Conservation (phyloP, 192 early-diverging fungal genomes). For the Coemansia sp. region DNA sequence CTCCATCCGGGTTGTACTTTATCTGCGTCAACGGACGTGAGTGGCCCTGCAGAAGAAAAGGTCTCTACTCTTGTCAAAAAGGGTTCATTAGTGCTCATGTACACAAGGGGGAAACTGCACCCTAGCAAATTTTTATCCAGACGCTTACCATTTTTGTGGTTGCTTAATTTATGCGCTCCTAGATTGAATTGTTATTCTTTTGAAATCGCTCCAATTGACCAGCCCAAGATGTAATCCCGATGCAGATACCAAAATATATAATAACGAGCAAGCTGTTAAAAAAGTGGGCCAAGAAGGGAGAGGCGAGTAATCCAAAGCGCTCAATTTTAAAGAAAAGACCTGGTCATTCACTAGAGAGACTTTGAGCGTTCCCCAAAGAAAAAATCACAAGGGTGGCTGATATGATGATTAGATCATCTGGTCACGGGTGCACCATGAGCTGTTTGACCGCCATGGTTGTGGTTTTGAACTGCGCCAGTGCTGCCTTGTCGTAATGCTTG, state of each 20-base stretch:
- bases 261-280: neutral
- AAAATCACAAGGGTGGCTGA: neutral
- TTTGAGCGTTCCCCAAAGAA: neutral
- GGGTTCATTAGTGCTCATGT: too few species aligned
- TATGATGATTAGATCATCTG: neutral
- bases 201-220: neutral
- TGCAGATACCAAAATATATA: constrained; percentile 1
- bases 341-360: neutral
- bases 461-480: constrained; percentile 49
- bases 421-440: constrained; percentile 26
- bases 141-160: constrained; percentile 1
- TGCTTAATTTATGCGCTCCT: neutral
- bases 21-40: constrained; percentile 94
- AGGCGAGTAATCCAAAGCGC: neutral
- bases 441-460: constrained; percentile 45
- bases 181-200: neutral
- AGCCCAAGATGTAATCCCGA: neutral
- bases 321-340: neutral
- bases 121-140: too few species aligned
- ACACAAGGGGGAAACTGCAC: too few species aligned
- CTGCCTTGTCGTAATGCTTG: constrained; percentile 47
- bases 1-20: constrained; percentile 97
- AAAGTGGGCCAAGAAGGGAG: neutral
- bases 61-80: constrained; percentile 37
- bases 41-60: constrained; percentile 96